Base-by-base conservation (phyloP, 495 filamentous ascomycete species). In the Penicillium angulare region DNA sequence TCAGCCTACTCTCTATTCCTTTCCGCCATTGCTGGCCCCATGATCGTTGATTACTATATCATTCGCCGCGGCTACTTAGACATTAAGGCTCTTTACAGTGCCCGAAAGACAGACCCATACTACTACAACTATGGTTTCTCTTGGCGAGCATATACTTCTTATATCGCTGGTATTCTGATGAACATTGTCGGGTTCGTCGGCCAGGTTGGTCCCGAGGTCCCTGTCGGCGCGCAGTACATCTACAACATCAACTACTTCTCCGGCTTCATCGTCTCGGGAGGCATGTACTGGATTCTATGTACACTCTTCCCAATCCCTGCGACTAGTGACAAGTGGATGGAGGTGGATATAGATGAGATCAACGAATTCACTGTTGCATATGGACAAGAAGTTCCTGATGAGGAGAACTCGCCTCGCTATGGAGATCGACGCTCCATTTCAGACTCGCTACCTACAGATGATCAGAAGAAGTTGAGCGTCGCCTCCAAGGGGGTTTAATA, bases 1-100 rank as follows among this genome's bases (percentile, higher is more conserved):
- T 92, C 88, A 10, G 87, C 92, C 20, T 96, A 97, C 74, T 90
- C 88, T n/a, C 88, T 97, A 52, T 97, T 97, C 73, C 82, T 97
- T 20, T 92, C 87, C 39, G 89, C 89, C 31, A 93, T 97, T 58
- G 92, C 90, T 12, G 92, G 91, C 15, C 89, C 95, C 48, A 93
- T 97, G 63, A 77, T 90, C 60, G 83, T 74, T 65, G 92, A 97
- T 69, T 97, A 96, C 76, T 97, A 96, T 69, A 55, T 89, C 50
- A 89, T 96, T 16, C 88, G 90, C 50, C 81, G 79, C 24, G 92
- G 92, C 32, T 96, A 92, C 65, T 78, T 92, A 13, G 79, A 90
- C 54, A 76, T 92, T 55, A 83, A 79, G 52, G 84, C 88, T 23
- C 82, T 97, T 1, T 97, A 95, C 75, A 86, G 84, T 41, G 86